These are phyloP conservation scores for Symbiodinium pilosum DNA, from an alignment of 73 alveolate genomes.

Conservation along the genomic window DNA sequence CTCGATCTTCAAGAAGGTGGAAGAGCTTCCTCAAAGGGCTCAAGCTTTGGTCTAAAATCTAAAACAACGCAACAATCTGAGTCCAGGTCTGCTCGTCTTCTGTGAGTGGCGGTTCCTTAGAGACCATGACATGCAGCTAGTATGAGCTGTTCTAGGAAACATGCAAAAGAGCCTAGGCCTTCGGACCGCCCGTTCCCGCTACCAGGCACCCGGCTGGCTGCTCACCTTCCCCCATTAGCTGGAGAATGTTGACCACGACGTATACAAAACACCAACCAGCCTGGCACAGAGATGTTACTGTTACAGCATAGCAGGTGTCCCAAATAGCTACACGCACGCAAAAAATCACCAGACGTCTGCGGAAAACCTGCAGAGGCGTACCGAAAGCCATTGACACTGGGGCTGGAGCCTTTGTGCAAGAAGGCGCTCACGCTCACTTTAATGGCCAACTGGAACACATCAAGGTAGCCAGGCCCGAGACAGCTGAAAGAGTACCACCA, in stretches of 20 bases:
- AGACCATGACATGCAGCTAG: background rate
- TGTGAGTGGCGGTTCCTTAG: background rate
- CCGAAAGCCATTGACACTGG: conserved; percentile 77
- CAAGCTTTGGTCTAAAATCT: too few relatives aligned
- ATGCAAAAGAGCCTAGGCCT: background rate
- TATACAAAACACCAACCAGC: conserved; percentile 84
- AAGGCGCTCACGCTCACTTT: too few relatives aligned
- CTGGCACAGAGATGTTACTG: background rate
- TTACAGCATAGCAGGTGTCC: background rate
- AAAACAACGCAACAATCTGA: background rate
- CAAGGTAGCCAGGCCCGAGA: background rate
- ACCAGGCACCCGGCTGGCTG: background rate
- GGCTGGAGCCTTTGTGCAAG: conserved; percentile 45
- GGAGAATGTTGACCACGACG: conserved; percentile 59
- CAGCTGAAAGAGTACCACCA: conserved; percentile 90
- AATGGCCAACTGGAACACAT: too few relatives aligned
- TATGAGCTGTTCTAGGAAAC: background rate
- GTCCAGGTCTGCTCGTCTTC: background rate
- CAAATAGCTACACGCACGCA: background rate
- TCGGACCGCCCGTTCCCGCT: too few relatives aligned
- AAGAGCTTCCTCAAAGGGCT: background rate
- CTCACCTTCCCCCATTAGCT: conserved; percentile 24
- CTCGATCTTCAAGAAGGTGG: background rate
- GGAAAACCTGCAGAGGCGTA: background rate
- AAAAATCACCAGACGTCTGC: background rate